Percentiles rank a stretch among this genome's conserved stretches.
These are phyloP conservation scores for Starmerella potacharoeniae DNA, from an alignment of 805 yeast species.

Conservation along the genomic window DNA sequence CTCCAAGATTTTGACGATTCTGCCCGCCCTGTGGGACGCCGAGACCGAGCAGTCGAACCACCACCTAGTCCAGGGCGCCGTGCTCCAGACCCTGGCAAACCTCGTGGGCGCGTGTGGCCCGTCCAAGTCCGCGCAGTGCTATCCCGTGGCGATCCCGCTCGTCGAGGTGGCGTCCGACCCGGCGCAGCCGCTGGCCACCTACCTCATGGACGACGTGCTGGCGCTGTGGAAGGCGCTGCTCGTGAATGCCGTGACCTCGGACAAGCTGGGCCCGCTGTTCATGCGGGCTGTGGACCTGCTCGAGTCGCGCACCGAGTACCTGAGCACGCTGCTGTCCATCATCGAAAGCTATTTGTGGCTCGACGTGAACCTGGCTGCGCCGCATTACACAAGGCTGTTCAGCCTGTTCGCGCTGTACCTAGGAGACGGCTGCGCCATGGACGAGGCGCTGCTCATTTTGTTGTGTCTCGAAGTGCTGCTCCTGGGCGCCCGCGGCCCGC, in stretches of 20 bases:
- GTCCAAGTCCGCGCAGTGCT: slow-evolving; percentile 8
- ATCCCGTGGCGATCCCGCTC: slow-evolving; percentile 21
- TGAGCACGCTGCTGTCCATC: slow-evolving; percentile 26
- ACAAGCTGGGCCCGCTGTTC: slow-evolving; percentile 30
- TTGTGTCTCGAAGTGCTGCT: slow-evolving; percentile 12
- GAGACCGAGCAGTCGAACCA: slow-evolving; percentile 31
- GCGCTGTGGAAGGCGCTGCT: slow-evolving; percentile 66
- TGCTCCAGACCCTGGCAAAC: slow-evolving; percentile 29
- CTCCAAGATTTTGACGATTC: slow-evolving; percentile 29
- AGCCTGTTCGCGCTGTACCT: slow-evolving; percentile 22
- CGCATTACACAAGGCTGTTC: slow-evolving; percentile 15
- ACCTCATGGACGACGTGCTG: slow-evolving; percentile 72
- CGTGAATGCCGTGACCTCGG: slow-evolving; percentile 35
- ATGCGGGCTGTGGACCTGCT: slow-evolving; percentile 48
- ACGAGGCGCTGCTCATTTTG: slow-evolving; percentile 16
- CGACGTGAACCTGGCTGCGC: slow-evolving; percentile 20
- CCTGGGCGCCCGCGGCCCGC: slow-evolving; percentile 1
- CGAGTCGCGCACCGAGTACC: slow-evolving; percentile 44
- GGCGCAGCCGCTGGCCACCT: slow-evolving; percentile 40
- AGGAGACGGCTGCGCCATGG: slow-evolving; percentile 19
- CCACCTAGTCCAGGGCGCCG: slow-evolving; percentile 30
- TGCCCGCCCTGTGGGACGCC: slow-evolving; percentile 71
- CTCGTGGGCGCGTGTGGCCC: slow-evolving; percentile 25
- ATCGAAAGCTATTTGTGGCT: slow-evolving; percentile 29
- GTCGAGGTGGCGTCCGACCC: slow-evolving; percentile 40